Conservation (phyloP, 2,329 filamentous ascomycete genomes). For the Tolypocladium cylindrosporum region DNA sequence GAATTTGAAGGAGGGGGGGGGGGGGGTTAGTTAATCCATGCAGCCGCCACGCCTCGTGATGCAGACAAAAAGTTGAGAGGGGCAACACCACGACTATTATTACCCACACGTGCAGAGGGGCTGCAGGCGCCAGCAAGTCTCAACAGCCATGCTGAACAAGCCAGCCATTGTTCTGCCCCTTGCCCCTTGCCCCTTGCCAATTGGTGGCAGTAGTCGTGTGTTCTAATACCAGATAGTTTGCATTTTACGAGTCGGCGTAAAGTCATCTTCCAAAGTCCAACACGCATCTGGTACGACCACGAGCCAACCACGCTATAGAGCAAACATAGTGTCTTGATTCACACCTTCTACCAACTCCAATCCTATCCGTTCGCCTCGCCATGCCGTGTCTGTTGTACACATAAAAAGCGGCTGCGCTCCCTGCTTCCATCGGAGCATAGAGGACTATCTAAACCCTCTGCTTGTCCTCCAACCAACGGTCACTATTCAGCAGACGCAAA, state of each 20-base stretch:
- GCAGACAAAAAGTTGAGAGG: not conserved
- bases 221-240: not conserved
- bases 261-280: not conserved
- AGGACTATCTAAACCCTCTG: conserved; percentile 42
- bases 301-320: not conserved
- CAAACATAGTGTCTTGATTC: not conserved
- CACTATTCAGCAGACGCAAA: conserved; percentile 12
- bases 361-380: conserved; percentile 7
- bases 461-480: conserved; percentile 23
- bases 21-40: not conserved
- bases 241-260: not conserved
- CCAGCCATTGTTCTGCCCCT: too few species aligned
- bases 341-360: not conserved
- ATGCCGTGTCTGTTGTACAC: conserved; percentile 13
- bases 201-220: too few species aligned
- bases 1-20: conserved; percentile 1
- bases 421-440: conserved; percentile 19
- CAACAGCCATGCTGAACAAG: not conserved
- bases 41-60: conserved; percentile 1
- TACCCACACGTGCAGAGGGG: not conserved
- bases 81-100: not conserved
- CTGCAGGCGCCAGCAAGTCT: not conserved
- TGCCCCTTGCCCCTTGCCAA: too few species aligned
- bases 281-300: too few species aligned
- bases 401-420: conserved; percentile 6